phyloP scores from a whole-genome alignment of 768 basidiomycete genomes.

The Mycena galopus region DNA sequence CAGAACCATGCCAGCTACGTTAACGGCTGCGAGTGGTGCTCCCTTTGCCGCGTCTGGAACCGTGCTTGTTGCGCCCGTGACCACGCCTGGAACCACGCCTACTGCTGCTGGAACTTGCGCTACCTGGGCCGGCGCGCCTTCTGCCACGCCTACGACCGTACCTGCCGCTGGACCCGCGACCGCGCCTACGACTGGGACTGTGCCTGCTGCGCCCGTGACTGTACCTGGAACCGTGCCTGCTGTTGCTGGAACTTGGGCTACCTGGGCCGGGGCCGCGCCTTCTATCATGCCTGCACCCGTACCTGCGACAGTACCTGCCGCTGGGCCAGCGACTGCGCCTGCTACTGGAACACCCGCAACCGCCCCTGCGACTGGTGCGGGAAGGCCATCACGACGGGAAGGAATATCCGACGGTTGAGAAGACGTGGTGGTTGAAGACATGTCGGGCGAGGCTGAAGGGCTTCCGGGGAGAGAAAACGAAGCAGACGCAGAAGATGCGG shows the following conservation, averaged over 20 bases:
- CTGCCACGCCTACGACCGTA: too few relatives aligned
- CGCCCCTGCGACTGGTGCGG: not conserved
- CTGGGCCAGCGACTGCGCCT: not conserved
- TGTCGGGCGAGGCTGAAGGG: conserved; percentile 21
- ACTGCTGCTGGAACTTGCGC: too few relatives aligned
- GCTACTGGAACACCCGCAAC: not conserved
- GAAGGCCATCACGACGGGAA: conserved; percentile 16
- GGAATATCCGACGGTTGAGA: conserved; percentile 12
- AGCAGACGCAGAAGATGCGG: not conserved
- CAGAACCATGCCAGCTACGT: not conserved
- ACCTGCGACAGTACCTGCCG: not conserved
- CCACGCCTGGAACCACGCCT: not conserved
- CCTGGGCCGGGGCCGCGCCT: not conserved
- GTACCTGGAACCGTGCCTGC: not conserved
- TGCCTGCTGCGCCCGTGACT: not conserved
- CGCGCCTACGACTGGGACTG: too few relatives aligned
- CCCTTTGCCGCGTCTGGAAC: not conserved
- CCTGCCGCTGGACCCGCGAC: too few relatives aligned
- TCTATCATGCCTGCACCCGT: not conserved
- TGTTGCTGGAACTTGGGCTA: not conserved
- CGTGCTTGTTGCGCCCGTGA: not conserved
- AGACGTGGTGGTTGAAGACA: conserved; percentile 25
- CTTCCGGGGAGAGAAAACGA: conserved; percentile 20
- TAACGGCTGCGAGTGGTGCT: not conserved
- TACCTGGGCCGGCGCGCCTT: too few relatives aligned